Evolutionary conservation across 208 protist species (phyloP).

Genomic region (Kentomonas sorsogonicus): DNA sequence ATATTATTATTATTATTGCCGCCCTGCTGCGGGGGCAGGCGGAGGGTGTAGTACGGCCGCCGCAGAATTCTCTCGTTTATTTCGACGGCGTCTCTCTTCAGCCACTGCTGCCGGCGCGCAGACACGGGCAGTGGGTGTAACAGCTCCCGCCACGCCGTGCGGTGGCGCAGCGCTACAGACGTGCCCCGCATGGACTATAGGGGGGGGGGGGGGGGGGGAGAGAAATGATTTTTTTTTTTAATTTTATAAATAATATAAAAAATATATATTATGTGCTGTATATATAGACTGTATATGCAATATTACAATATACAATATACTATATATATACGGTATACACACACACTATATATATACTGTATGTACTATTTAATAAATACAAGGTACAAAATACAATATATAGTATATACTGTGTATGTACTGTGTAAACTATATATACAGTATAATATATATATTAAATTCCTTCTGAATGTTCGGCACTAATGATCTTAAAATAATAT

Average conservation of each 20-base stretch:
- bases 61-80: constrained; percentile 74
- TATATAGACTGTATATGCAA: background rate
- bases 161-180: constrained; percentile 29
- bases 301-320: too few relatives aligned
- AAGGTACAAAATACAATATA: too few relatives aligned
- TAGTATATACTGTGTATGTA: too few relatives aligned
- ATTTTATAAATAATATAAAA: constrained; percentile 5
- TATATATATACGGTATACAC: too few relatives aligned
- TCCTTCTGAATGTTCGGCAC: background rate
- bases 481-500: background rate
- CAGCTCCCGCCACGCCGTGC: constrained; percentile 84
- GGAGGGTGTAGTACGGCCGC: constrained; percentile 82
- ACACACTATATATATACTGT: too few relatives aligned
- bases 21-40: constrained; percentile 32
- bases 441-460: too few relatives aligned
- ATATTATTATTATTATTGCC: constrained; percentile 2
- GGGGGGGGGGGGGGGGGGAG: constrained; percentile 1
- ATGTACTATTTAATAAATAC: too few relatives aligned
- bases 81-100: constrained; percentile 83
- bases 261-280: too few relatives aligned
- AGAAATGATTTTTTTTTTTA: constrained; percentile 6
- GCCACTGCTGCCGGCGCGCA: constrained; percentile 67
- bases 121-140: constrained; percentile 65
- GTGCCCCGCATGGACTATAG: constrained; percentile 33
- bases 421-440: too few relatives aligned